Percentiles rank a stretch among this genome's conserved stretches.
Evolutionary conservation across 1,284 basidiomycete species (phyloP).

Genomic region (Ganoderma sinense): DNA sequence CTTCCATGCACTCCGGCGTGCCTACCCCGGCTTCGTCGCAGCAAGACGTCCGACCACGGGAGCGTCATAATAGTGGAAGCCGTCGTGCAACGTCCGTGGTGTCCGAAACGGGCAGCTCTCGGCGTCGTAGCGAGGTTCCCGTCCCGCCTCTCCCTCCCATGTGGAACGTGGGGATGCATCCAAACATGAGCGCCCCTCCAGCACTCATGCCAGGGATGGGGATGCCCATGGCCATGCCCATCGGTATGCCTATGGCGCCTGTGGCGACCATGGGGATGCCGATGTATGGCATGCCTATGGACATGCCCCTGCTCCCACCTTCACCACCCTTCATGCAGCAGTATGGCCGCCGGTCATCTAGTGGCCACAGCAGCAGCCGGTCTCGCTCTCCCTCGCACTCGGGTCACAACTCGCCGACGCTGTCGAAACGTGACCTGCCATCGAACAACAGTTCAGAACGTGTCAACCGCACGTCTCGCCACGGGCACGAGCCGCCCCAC

Average conservation of each 20-base stretch:
- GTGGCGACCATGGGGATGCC: conserved; percentile 54
- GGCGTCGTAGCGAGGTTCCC: conserved; percentile 28
- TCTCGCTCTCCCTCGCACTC: conserved; percentile 33
- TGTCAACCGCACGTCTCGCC: conserved; percentile 30
- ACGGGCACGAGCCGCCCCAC: conserved; percentile 14
- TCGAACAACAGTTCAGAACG: conserved; percentile 31
- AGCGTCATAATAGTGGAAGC: conserved; percentile 40
- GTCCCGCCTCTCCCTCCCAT: conserved; percentile 27
- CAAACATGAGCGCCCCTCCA: conserved; percentile 32
- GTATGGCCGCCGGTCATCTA: conserved; percentile 39
- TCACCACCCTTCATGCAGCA: conserved; percentile 79
- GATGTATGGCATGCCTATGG: conserved; percentile 36
- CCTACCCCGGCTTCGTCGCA: conserved; percentile 54
- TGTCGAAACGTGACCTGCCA: conserved; percentile 26
- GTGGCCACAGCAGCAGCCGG: conserved; percentile 19
- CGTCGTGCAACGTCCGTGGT: conserved; percentile 53
- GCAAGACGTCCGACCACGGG: conserved; percentile 57
- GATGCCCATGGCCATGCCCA: conserved; percentile 36
- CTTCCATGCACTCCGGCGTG: conserved; percentile 51
- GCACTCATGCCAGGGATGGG: conserved; percentile 33
- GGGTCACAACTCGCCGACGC: conserved; percentile 40
- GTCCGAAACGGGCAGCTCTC: conserved; percentile 40
- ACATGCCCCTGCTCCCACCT: conserved; percentile 76
- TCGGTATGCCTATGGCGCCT: conserved; percentile 37
- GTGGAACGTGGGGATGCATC: conserved; percentile 29